Evolutionary conservation across 208 protist species (phyloP).

Genomic region (Leptomonas seymouri): DNA sequence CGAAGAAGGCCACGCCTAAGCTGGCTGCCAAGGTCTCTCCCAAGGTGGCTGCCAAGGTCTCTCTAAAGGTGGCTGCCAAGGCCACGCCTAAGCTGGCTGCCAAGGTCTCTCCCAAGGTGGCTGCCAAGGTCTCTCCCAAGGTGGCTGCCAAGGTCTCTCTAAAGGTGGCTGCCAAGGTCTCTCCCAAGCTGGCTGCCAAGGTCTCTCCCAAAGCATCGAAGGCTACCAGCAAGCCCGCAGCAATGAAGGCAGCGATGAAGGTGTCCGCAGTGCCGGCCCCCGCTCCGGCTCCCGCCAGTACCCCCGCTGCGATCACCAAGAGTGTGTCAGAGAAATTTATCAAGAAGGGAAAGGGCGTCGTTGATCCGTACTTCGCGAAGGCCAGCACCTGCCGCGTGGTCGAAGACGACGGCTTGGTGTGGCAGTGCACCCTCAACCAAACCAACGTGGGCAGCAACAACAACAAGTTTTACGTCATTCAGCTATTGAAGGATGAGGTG

Average conservation of each 20-base stretch:
- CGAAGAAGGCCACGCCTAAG: slow-evolving; percentile 19
- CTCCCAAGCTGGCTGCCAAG: slow-evolving; percentile 21
- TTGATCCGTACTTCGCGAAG: slow-evolving; percentile 60
- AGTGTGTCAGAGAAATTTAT: slow-evolving; percentile 34
- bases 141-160: slow-evolving; percentile 18
- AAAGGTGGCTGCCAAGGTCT: slow-evolving; percentile 7
- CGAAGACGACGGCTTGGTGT: slow-evolving; percentile 52
- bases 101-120: slow-evolving; percentile 20
- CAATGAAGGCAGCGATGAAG: slow-evolving; percentile 25
- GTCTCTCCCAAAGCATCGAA: slow-evolving; percentile 16
- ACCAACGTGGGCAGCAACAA: slow-evolving; percentile 80
- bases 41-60: slow-evolving; percentile 5
- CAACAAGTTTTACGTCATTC: slow-evolving; percentile 91
- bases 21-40: background rate
- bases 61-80: slow-evolving; percentile 30
- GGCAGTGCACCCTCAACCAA: slow-evolving; percentile 86
- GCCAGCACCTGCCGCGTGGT: slow-evolving; percentile 59
- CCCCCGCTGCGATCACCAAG: slow-evolving; percentile 27
- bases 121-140: slow-evolving; percentile 17
- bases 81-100: slow-evolving; percentile 12
- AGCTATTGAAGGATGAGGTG: slow-evolving; percentile 73
- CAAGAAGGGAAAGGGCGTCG: slow-evolving; percentile 77
- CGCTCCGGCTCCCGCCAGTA: background rate
- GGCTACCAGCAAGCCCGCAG: slow-evolving; percentile 2
- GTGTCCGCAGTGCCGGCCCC: slow-evolving; percentile 4